phyloP scores from a whole-genome alignment of 306 rosid species.

The Phaseolus lunatus region DNA sequence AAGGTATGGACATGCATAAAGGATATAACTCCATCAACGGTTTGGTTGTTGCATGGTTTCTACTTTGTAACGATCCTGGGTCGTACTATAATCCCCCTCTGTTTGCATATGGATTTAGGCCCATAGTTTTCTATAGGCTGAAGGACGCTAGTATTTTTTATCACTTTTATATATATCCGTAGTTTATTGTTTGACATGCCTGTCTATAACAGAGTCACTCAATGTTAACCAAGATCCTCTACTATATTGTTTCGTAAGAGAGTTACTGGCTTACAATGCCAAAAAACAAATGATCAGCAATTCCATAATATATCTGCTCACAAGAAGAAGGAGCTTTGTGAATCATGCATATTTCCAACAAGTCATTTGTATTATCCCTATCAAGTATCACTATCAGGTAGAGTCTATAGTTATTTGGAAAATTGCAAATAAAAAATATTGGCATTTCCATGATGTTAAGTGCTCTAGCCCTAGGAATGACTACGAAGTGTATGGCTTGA shows the following conservation, averaged over 20 bases:
- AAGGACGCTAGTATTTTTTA: slow-evolving; percentile 7
- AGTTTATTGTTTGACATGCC: not conserved
- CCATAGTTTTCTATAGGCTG: slow-evolving; percentile 13
- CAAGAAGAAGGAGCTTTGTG: slow-evolving; percentile 30
- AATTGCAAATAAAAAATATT: slow-evolving; percentile 33
- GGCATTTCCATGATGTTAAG: not conserved
- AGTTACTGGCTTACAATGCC: slow-evolving; percentile 27
- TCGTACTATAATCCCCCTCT: not conserved
- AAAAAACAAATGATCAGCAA: slow-evolving; percentile 12
- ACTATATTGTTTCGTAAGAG: slow-evolving; percentile 9
- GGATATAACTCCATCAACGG: slow-evolving; percentile 20
- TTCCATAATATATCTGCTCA: slow-evolving; percentile 1
- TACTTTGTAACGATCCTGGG: slow-evolving; percentile 4
- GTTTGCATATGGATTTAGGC: slow-evolving; percentile 11
- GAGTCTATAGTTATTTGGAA: slow-evolving; percentile 18
- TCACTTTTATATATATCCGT: slow-evolving; percentile 12
- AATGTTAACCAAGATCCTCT: slow-evolving; percentile 8
- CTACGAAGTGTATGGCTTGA: slow-evolving; percentile 38
- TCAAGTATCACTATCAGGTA: slow-evolving; percentile 13
- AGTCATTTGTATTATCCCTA: slow-evolving; percentile 16
- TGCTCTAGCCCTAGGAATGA: not conserved
- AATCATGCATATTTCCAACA: slow-evolving; percentile 30
- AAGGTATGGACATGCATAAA: slow-evolving; percentile 1
- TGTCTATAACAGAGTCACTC: not conserved
- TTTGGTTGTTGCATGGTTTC: not conserved